Evolutionary conservation across 139 green algal species (phyloP).

Genomic region (Chlorella sp.): DNA sequence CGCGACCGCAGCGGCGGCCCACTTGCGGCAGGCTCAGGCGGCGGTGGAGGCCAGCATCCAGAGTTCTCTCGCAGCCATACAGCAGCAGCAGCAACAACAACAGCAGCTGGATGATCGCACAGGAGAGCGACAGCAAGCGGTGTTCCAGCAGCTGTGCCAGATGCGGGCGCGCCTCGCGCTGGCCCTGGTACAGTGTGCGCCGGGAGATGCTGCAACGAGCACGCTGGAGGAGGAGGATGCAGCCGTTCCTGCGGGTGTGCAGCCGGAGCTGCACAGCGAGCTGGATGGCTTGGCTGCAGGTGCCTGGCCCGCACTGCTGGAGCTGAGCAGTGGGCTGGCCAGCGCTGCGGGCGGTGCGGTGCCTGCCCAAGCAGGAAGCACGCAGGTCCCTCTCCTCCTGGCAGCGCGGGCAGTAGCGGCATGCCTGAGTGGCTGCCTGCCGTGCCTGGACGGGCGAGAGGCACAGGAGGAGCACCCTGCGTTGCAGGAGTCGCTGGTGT

Average conservation of each 20-base stretch:
- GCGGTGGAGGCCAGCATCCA: slow-evolving; percentile 5
- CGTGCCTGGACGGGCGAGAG: too few species aligned
- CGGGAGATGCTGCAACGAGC: not conserved
- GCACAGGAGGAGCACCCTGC: not conserved
- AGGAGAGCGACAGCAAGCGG: not conserved
- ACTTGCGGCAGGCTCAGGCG: not conserved
- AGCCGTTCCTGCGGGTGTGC: too few species aligned
- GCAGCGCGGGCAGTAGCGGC: too few species aligned
- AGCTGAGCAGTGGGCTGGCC: not conserved
- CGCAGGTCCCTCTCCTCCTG: too few species aligned
- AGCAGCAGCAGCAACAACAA: not conserved
- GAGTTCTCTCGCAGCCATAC: not conserved
- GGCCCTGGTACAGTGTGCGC: not conserved
- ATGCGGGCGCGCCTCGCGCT: slow-evolving; percentile 15
- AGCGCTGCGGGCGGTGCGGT: not conserved
- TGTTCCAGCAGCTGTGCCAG: slow-evolving; percentile 31
- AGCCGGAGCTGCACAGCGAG: not conserved
- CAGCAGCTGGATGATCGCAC: not conserved
- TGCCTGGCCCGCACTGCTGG: not conserved
- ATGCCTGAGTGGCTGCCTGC: too few species aligned
- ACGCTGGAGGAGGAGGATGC: not conserved
- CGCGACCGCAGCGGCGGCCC: not conserved
- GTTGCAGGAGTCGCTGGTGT: not conserved
- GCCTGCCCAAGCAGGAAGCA: not conserved
- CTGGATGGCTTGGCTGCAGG: not conserved